Percentiles rank a stretch among this genome's conserved stretches.
Evolutionary conservation across 2,329 filamentous ascomycete genomes (phyloP).

Genomic region (Cladophialophora exuberans): DNA sequence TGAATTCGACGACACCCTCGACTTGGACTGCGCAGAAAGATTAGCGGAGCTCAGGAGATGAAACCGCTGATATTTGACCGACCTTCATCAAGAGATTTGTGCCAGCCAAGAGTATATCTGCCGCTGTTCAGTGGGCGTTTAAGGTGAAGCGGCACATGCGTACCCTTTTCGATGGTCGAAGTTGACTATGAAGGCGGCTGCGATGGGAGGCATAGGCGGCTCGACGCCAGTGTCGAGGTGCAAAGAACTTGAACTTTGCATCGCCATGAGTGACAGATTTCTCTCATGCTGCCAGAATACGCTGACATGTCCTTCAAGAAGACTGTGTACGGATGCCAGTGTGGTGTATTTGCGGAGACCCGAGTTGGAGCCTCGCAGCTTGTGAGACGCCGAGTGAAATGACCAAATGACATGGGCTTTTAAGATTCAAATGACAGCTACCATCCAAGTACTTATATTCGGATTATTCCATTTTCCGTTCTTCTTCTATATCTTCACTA

Average conservation of each 20-base stretch:
- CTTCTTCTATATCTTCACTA: no score
- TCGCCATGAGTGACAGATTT: slow-evolving; percentile 8
- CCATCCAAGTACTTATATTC: no score
- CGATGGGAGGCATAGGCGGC: slow-evolving; percentile 53
- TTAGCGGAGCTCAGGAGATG: slow-evolving; percentile 16
- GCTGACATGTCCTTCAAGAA: background rate
- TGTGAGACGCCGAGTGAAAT: no score
- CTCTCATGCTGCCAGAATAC: slow-evolving; percentile 3
- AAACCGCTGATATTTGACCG: background rate
- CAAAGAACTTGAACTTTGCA: slow-evolving; percentile 4
- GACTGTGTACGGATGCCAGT: no score
- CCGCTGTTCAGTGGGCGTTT: slow-evolving; percentile 7
- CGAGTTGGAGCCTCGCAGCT: no score
- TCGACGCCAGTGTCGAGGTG: slow-evolving; percentile 26
- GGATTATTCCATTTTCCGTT: no score
- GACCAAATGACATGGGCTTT: no score
- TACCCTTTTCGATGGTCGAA: slow-evolving; percentile 93
- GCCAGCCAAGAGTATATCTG: slow-evolving; percentile 85
- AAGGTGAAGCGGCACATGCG: slow-evolving; percentile 29
- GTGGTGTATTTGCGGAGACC: no score
- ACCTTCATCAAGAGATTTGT: slow-evolving; percentile 69
- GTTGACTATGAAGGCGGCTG: slow-evolving; percentile 83
- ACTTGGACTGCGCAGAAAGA: slow-evolving; percentile 55
- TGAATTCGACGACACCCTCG: slow-evolving; percentile 91
- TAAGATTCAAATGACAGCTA: no score